Evolutionary conservation across 1,284 basidiomycete species (phyloP).

Genomic region (Microbotryum intermedium): DNA sequence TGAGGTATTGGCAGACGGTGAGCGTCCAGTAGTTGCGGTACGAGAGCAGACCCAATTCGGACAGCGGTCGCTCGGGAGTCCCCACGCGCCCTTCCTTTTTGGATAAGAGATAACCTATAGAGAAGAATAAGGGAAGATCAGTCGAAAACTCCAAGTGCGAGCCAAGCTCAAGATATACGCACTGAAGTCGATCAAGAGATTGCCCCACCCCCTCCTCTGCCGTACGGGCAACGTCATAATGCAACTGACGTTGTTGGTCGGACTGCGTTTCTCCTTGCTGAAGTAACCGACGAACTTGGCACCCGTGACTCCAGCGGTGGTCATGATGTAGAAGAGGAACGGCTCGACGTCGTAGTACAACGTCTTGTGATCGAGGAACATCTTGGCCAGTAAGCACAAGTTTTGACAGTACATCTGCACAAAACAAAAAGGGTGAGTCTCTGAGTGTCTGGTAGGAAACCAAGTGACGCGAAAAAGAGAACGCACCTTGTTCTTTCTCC

Average conservation of each 20-base stretch:
- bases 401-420: constrained; percentile 94
- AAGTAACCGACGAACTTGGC: constrained; percentile 97
- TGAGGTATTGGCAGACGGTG: constrained; percentile 54
- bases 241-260: constrained; percentile 95
- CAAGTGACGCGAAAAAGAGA: neutral
- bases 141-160: neutral
- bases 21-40: constrained; percentile 96
- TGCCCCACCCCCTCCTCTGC: constrained; percentile 90
- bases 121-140: neutral
- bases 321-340: constrained; percentile 97
- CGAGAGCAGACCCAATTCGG: constrained; percentile 76
- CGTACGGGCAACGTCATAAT: constrained; percentile 98
- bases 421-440: neutral
- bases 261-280: constrained; percentile 95
- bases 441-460: neutral
- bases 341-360: constrained; percentile 99
- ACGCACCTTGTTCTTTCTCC: constrained; percentile 83
- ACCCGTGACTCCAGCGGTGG: constrained; percentile 74
- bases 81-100: constrained; percentile 84
- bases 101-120: constrained; percentile 81
- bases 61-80: constrained; percentile 87
- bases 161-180: constrained; percentile 41
- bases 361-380: constrained; percentile 99
- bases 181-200: constrained; percentile 94
- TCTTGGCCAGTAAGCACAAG: constrained; percentile 95